phyloP scores from a whole-genome alignment of 2,329 filamentous ascomycete species.

The Claviceps sp. region DNA sequence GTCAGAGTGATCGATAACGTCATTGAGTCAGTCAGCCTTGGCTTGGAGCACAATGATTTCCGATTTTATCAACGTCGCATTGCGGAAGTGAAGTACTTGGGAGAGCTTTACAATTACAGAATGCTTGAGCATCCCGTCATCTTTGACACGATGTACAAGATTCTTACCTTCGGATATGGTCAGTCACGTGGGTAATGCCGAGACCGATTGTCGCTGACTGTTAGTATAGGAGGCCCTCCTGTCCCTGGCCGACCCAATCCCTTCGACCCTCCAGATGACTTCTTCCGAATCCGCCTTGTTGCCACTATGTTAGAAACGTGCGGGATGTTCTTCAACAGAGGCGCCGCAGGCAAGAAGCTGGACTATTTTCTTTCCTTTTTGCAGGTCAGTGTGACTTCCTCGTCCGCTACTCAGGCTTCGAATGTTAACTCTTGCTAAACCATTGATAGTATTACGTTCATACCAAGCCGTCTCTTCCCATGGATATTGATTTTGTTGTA shows the following conservation, averaged over 20 bases:
- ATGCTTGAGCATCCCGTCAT: constrained; percentile 92
- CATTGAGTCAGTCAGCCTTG: constrained; percentile 74
- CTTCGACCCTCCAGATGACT: constrained; percentile 84
- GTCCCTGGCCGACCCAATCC: constrained; percentile 62
- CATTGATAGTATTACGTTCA: constrained; percentile 70
- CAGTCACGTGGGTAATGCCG: constrained; percentile 14
- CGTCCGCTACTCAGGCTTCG: background rate
- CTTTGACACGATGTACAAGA: constrained; percentile 89
- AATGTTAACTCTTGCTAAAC: background rate
- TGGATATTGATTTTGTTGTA: constrained; percentile 95
- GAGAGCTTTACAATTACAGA: constrained; percentile 93
- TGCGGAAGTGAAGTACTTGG: constrained; percentile 90
- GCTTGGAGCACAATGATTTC: constrained; percentile 92
- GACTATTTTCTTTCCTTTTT: constrained; percentile 97
- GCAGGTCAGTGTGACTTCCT: constrained; percentile 39
- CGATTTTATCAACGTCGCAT: constrained; percentile 91
- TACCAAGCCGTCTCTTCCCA: constrained; percentile 77
- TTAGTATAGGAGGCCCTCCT: constrained; percentile 54
- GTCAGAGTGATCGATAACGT: constrained; percentile 86
- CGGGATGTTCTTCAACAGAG: constrained; percentile 90
- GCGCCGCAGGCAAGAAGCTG: constrained; percentile 87
- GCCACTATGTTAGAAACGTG: constrained; percentile 88
- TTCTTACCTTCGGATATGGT: constrained; percentile 84
- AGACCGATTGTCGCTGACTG: background rate
- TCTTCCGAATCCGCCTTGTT: constrained; percentile 84